phyloP scores from a whole-genome alignment of 306 rosid species.

The Datisca glomerata region DNA sequence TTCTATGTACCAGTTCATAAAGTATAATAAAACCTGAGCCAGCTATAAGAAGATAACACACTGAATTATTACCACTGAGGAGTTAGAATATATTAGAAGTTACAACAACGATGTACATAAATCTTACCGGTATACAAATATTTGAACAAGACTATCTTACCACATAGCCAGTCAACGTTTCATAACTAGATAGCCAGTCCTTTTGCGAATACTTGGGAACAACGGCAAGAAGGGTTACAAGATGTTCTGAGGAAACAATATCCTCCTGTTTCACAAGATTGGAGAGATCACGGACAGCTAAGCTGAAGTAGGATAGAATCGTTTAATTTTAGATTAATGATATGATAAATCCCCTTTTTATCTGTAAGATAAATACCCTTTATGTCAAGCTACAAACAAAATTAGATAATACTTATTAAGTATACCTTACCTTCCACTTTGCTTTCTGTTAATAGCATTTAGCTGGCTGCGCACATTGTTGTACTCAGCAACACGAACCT shows the following conservation, averaged over 20 bases:
- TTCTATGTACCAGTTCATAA: background rate
- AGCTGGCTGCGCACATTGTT: slow-evolving; percentile 76
- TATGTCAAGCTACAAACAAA: no score
- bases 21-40: background rate
- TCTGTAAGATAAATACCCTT: no score
- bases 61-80: slow-evolving; percentile 10
- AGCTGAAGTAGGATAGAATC: no score
- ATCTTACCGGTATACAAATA: no score
- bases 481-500: slow-evolving; percentile 83
- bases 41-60: background rate
- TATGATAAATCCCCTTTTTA: no score
- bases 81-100: no score
- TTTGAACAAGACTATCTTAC: slow-evolving; percentile 26
- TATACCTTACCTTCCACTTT: slow-evolving; percentile 79
- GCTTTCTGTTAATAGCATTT: slow-evolving; percentile 83
- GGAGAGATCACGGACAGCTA: slow-evolving; percentile 93
- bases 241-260: slow-evolving; percentile 65
- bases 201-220: slow-evolving; percentile 87
- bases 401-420: no score
- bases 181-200: slow-evolving; percentile 89
- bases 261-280: slow-evolving; percentile 85
- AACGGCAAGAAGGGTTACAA: slow-evolving; percentile 76
- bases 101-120: no score
- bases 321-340: no score
- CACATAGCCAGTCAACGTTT: slow-evolving; percentile 80